A percentile compares a stretch with the other conserved stretches of the same genome.
These are phyloP conservation scores for Sporothrix schenckii DNA, from an alignment of 2,329 filamentous ascomycete species.

Conservation along the genomic window DNA sequence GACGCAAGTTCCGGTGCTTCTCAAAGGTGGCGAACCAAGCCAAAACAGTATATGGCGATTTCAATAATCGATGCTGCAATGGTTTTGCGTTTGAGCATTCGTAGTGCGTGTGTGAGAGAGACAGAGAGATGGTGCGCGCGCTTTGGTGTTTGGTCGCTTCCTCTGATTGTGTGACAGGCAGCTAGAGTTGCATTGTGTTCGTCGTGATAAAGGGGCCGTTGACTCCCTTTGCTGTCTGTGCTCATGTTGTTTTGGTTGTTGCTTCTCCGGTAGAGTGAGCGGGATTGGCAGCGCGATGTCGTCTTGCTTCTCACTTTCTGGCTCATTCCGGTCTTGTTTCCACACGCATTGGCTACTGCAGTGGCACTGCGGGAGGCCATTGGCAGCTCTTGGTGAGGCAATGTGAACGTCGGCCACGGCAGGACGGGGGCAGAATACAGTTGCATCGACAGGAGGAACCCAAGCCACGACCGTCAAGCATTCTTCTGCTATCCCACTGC, in stretches of 20 bases:
- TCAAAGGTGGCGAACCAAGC: not conserved
- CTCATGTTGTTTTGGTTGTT: not conserved
- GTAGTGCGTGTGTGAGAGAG: not conserved
- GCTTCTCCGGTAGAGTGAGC: not conserved
- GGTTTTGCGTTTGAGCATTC: not conserved
- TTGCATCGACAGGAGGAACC: not conserved
- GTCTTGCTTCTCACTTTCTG: constrained; percentile 15
- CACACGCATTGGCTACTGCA: too few relatives aligned
- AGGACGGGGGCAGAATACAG: too few relatives aligned
- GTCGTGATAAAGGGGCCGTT: not conserved
- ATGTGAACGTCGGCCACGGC: not conserved
- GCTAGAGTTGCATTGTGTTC: not conserved
- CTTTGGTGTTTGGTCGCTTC: not conserved
- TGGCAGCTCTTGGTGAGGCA: not conserved
- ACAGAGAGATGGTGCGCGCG: not conserved
- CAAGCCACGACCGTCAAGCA: not conserved
- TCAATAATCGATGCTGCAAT: not conserved
- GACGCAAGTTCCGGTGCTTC: not conserved
- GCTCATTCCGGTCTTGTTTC: not conserved
- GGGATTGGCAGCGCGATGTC: not conserved
- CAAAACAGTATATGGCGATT: constrained; percentile 15
- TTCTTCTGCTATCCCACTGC: not conserved
- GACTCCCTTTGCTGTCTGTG: not conserved
- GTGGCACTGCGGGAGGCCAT: not conserved
- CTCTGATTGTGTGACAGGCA: not conserved